Percentiles rank a stretch among this genome's conserved stretches.
These are phyloP conservation scores for Fusarium paranaense DNA, from an alignment of 2,329 filamentous ascomycete species.

Conservation along the genomic window DNA sequence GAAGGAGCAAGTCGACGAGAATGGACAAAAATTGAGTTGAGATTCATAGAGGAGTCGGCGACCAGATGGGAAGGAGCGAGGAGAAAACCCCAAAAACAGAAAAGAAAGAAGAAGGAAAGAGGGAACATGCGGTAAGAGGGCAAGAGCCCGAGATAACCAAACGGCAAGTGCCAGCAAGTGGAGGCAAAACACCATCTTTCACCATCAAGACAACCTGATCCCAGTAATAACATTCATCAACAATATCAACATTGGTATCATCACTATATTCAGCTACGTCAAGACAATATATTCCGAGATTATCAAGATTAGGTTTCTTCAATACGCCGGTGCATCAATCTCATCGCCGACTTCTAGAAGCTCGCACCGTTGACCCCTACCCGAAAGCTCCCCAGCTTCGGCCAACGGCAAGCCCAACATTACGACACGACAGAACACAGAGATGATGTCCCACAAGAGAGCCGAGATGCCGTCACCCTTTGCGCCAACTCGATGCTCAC, in stretches of 20 bases:
- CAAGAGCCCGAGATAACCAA: slow-evolving; percentile 4
- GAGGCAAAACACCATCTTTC: neutral
- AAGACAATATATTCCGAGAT: neutral
- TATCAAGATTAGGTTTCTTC: neutral
- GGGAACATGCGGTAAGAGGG: neutral
- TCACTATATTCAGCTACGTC: neutral
- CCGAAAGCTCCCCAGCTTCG: neutral
- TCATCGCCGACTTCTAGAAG: neutral
- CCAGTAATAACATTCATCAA: neutral
- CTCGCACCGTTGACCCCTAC: neutral
- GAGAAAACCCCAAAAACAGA: neutral
- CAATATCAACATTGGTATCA: neutral
- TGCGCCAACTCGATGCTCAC: neutral
- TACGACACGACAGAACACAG: neutral
- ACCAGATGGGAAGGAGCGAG: slow-evolving; percentile 10
- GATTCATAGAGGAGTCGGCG: no score
- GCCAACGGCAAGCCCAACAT: neutral
- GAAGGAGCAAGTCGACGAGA: neutral
- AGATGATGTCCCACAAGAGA: neutral
- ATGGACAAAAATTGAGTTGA: neutral
- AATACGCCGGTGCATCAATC: neutral
- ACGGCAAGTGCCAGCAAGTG: slow-evolving; percentile 9
- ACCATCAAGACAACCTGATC: neutral
- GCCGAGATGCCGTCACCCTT: neutral
- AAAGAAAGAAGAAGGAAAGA: neutral